Evolutionary conservation across 306 rosid species (phyloP).

Genomic region (Ziziphus jujuba): DNA sequence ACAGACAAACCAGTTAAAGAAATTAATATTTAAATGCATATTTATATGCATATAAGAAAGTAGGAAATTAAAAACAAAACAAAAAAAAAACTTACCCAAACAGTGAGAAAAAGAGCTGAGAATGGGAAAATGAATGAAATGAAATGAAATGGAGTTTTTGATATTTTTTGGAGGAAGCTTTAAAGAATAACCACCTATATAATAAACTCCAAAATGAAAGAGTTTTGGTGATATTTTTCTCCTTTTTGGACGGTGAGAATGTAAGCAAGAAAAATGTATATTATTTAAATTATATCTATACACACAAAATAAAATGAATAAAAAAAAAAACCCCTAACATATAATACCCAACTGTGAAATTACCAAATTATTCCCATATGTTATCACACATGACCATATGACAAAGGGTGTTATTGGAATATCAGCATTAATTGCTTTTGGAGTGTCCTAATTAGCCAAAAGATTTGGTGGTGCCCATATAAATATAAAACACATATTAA

Average conservation of each 20-base stretch:
- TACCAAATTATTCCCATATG: constrained; percentile 19
- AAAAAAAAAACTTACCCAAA: constrained; percentile 35
- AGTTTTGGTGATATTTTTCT: background rate
- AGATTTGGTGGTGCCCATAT: constrained; percentile 1
- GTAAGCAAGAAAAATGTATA: constrained; percentile 14
- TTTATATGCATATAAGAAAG: background rate
- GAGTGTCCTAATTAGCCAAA: constrained; percentile 3
- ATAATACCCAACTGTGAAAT: background rate
- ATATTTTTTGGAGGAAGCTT: constrained; percentile 33
- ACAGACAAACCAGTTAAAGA: constrained; percentile 14
- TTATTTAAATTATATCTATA: too few species aligned
- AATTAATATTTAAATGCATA: background rate
- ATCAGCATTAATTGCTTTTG: background rate
- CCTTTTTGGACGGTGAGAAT: constrained; percentile 23
- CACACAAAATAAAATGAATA: constrained; percentile 20
- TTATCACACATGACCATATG: constrained; percentile 9
- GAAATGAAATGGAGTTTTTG: constrained; percentile 34
- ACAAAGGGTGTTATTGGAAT: constrained; percentile 30
- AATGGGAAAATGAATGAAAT: constrained; percentile 36
- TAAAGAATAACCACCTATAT: constrained; percentile 30
- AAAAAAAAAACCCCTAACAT: background rate
- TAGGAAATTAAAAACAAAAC: background rate
- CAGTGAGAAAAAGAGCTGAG: constrained; percentile 25
- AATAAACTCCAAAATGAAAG: constrained; percentile 8
- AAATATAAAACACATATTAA: background rate